These are phyloP conservation scores for Cystobasidium pallidum DNA, from an alignment of 1,284 basidiomycete genomes.

Conservation along the genomic window DNA sequence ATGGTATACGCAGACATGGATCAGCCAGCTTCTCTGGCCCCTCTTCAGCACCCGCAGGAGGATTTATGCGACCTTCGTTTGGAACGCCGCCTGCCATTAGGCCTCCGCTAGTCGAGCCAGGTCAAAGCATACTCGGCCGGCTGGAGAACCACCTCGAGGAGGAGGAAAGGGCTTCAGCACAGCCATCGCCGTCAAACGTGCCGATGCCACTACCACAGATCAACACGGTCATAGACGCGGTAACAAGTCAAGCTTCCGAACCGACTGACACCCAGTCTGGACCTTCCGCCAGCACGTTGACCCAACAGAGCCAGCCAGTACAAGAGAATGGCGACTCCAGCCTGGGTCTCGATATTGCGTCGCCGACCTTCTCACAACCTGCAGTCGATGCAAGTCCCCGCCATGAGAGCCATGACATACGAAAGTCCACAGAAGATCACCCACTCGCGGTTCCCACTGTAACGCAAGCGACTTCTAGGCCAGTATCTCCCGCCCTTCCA, in stretches of 20 bases:
- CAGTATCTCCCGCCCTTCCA: conserved; percentile 22
- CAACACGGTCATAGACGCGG: background rate
- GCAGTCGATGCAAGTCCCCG: background rate
- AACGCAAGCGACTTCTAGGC: conserved; percentile 15
- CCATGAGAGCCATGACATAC: background rate
- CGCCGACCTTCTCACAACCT: background rate
- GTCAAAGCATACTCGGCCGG: conserved; percentile 13
- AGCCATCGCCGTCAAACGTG: background rate
- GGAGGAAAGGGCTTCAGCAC: conserved; percentile 7
- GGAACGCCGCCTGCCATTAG: conserved; percentile 13
- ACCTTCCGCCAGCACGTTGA: no score
- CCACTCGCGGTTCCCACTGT: conserved; percentile 1
- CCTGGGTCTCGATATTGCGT: background rate
- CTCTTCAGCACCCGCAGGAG: conserved; percentile 36
- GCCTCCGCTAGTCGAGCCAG: conserved; percentile 23
- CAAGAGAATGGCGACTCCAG: background rate
- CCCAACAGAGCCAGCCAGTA: background rate
- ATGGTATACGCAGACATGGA: background rate
- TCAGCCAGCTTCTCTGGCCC: conserved; percentile 36
- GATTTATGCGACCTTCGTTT: conserved; percentile 10
- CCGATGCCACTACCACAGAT: background rate
- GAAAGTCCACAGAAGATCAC: background rate
- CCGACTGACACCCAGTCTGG: background rate
- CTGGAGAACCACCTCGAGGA: conserved; percentile 26
- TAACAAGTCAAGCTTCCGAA: background rate